phyloP scores from a whole-genome alignment of 2,329 filamentous ascomycete species.

The Cladorrhinum sp. region DNA sequence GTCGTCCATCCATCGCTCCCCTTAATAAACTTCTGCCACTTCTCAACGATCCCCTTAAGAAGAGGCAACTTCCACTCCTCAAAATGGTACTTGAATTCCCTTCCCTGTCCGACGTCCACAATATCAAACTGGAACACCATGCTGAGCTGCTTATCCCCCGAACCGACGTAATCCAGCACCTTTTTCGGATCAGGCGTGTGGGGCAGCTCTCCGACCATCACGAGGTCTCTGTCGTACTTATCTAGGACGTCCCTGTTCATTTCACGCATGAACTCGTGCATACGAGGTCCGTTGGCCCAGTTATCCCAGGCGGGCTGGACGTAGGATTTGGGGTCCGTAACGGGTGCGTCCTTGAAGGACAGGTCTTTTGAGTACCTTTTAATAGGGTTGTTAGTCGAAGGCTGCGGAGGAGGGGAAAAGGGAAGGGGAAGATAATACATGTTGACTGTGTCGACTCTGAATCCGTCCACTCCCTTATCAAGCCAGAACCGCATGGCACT shows the following conservation, averaged over 20 bases:
- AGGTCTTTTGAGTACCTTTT: conserved; percentile 57
- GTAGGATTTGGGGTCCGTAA: conserved; percentile 44
- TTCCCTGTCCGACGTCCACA: conserved; percentile 57
- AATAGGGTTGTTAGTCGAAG: background rate
- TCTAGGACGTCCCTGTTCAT: conserved; percentile 59
- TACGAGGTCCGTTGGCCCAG: conserved; percentile 65
- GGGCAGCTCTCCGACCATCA: conserved; percentile 66
- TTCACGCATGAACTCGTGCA: conserved; percentile 65
- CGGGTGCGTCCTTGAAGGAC: conserved; percentile 55
- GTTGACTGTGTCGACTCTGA: conserved; percentile 69
- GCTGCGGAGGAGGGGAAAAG: background rate
- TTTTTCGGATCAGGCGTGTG: conserved; percentile 55
- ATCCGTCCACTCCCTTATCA: conserved; percentile 65
- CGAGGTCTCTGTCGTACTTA: conserved; percentile 58
- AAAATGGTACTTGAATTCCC: conserved; percentile 52
- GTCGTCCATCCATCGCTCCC: conserved; percentile 57
- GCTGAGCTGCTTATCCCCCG: conserved; percentile 57
- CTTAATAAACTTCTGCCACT: conserved; percentile 51
- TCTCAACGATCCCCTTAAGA: conserved; percentile 46
- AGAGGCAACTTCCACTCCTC: conserved; percentile 46
- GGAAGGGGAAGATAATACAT: conserved; percentile 26
- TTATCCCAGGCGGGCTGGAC: conserved; percentile 54
- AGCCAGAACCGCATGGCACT: conserved; percentile 75
- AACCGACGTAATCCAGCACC: conserved; percentile 58
- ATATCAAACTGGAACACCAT: conserved; percentile 70